phyloP scores from a whole-genome alignment of 225 moss, liverwort and hornwort species.

The Rhytidiadelphus loreus region DNA sequence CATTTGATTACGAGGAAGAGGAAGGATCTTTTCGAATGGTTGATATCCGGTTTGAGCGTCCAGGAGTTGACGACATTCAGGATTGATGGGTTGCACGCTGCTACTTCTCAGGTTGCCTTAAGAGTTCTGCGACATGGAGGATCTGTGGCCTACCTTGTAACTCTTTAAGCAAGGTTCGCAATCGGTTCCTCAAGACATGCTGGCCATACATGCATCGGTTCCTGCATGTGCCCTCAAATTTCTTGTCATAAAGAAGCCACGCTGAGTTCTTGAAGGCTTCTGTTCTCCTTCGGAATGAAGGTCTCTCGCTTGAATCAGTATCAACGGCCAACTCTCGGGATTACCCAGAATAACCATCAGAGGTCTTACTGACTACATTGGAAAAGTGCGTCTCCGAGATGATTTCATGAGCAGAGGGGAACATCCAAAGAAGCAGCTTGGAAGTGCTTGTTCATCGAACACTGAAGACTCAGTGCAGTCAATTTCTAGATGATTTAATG shows the following conservation, averaged over 20 bases:
- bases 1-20: constrained; percentile 38
- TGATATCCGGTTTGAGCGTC: constrained; percentile 32
- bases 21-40: constrained; percentile 26
- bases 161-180: neutral
- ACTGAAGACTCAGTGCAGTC: neutral
- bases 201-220: neutral
- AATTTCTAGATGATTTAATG: neutral
- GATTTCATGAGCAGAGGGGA: neutral
- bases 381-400: neutral
- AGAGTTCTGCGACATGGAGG: neutral
- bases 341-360: neutral
- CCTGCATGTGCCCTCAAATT: neutral
- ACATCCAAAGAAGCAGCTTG: neutral
- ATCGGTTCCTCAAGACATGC: neutral
- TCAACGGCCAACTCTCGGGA: neutral
- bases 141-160: neutral
- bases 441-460: neutral
- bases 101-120: neutral
- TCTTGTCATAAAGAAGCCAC: neutral
- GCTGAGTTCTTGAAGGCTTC: neutral
- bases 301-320: neutral
- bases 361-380: neutral
- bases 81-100: neutral
- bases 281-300: neutral
- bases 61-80: neutral